Base-by-base conservation (phyloP, 495 filamentous ascomycete species). In the Hypoxylon subgilvum region DNA sequence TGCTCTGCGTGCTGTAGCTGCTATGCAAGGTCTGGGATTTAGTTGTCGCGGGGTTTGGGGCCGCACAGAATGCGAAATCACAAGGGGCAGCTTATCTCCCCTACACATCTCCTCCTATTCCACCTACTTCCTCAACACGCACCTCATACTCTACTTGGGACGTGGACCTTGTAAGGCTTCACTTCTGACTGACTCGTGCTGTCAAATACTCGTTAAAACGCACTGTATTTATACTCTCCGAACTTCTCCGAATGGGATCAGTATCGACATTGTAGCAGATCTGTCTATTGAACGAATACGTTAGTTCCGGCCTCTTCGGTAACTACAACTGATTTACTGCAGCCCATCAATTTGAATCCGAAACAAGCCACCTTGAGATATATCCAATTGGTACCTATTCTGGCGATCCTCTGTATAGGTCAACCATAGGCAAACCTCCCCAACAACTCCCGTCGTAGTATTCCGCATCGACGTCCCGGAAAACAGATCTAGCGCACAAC, bases 11-110 rank as follows among this genome's bases (percentile, higher is more conserved):
- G n/a, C n/a, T n/a, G n/a, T n/a, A n/a, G n/a, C n/a, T n/a, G n/a
- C n/a, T n/a, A n/a, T n/a, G n/a, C n/a, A n/a, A 18, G 18, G 2
- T 13, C 18, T 13, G n/a, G 34, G 6, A 32, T 12, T 28, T n/a
- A 41, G 21, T 36, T 17, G 60, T 58, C 53, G 60, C 60, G 60
- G 60, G 60, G 60, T 44, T 57, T 23, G 41, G 32, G 19, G 54
- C 25, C 22, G 32, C 30, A 28, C 27, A 40, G 39, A 38, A 38
- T 38, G 14, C 13, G 13, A 38, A 18, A 10, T 13, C 59, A 57
- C 47, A 52, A 57, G 48, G 40, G 31, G 21, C 9, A 17, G 40
- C 21, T 36, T 54, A 41, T 46, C 43, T 35, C 21, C 22, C 40
- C 21, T 19, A 14, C 9, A 18, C 38, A 39, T 39, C 45, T 42